Evolutionary conservation across 805 yeast genomes (phyloP).

Genomic region (Metschnikowia dekortorum): DNA sequence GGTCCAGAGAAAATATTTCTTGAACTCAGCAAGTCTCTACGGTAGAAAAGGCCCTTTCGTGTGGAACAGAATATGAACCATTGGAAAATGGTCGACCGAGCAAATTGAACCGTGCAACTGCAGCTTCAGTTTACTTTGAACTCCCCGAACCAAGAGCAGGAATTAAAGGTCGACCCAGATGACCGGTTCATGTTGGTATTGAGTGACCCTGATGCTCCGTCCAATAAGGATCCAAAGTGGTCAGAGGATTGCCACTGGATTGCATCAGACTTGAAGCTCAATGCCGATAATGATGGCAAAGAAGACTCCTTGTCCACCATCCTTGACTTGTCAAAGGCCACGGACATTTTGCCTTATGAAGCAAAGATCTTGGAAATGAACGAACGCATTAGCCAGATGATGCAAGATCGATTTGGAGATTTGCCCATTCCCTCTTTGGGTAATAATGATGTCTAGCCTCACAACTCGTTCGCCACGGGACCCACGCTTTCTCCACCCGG

Average conservation of each 20-base stretch:
- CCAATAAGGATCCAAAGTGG: conserved; percentile 78
- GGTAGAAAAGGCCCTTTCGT: too few relatives aligned
- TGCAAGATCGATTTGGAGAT: conserved; percentile 51
- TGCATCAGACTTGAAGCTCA: conserved; percentile 48
- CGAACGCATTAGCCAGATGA: conserved; percentile 46
- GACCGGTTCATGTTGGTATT: conserved; percentile 69
- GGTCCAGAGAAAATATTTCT: too few relatives aligned
- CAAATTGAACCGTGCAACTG: too few relatives aligned
- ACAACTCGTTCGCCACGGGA: conserved; percentile 78
- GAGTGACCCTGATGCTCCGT: conserved; percentile 95
- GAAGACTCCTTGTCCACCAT: conserved; percentile 24
- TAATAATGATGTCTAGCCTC: conserved; percentile 87
- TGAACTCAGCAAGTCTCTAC: too few relatives aligned
- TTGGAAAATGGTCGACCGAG: too few relatives aligned
- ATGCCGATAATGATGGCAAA: conserved; percentile 21
- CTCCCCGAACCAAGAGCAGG: conserved; percentile 40
- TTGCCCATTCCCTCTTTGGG: conserved; percentile 69
- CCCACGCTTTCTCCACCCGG: conserved; percentile 49
- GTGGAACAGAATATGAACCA: too few relatives aligned
- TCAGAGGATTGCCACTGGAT: conserved; percentile 82
- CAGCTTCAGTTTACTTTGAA: conserved; percentile 61
- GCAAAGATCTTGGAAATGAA: conserved; percentile 72
- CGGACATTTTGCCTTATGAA: conserved; percentile 49
- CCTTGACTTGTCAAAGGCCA: conserved; percentile 34
- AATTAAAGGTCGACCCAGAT: conserved; percentile 36